A percentile compares a stretch with the other conserved stretches of the same genome.
phyloP scores from a whole-genome alignment of 495 filamentous ascomycete species.

The Neurospora tetraspora region DNA sequence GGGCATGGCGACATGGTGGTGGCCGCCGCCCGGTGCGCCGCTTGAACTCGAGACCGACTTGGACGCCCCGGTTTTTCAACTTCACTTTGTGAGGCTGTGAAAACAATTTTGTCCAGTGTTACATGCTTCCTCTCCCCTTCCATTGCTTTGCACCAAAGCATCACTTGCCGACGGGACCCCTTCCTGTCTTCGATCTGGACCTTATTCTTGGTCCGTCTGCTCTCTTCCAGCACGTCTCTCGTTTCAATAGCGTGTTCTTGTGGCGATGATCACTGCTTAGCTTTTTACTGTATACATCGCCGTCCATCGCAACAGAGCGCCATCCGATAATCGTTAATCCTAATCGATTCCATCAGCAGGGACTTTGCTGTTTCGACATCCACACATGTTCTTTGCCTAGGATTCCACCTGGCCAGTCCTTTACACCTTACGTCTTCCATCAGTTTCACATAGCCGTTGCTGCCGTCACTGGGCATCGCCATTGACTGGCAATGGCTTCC shows the following conservation, averaged over 20 bases:
- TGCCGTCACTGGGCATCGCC: neutral
- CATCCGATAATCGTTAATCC: conserved; percentile 1
- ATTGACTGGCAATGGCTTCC: conserved; percentile 13
- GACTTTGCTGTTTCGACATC: neutral
- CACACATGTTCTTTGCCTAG: neutral
- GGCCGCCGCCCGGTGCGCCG: neutral
- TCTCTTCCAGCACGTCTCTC: neutral
- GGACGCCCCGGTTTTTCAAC: neutral
- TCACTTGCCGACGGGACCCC: neutral
- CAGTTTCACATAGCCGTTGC: neutral
- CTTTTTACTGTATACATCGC: neutral
- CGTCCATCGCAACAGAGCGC: too few species aligned
- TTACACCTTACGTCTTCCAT: neutral
- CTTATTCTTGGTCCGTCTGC: neutral
- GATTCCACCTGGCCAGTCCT: neutral
- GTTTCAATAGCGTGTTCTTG: neutral
- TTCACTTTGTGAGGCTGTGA: neutral
- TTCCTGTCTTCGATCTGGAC: neutral
- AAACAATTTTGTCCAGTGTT: neutral
- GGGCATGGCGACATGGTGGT: neutral
- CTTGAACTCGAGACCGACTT: neutral
- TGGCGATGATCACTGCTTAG: neutral
- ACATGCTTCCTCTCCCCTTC: neutral
- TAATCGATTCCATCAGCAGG: neutral
- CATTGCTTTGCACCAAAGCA: neutral